Conservation (phyloP, 257 asterid genomes). For the Petunia secreta region DNA sequence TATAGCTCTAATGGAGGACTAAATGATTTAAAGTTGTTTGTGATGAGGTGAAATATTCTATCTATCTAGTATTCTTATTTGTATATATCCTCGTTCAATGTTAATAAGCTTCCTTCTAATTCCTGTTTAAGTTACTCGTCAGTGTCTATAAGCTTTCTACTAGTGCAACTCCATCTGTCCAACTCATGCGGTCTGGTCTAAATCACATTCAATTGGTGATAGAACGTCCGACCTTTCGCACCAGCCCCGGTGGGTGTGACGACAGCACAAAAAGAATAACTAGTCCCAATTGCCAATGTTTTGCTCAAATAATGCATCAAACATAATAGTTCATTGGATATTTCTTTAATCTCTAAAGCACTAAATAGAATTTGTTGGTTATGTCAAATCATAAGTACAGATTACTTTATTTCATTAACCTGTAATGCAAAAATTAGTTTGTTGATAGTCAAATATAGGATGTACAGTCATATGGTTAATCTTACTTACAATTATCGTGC, state of each 20-base stretch:
- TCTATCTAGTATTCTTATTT: neutral
- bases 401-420: neutral
- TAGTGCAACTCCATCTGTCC: neutral
- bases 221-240: neutral
- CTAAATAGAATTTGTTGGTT: neutral
- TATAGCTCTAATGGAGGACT: neutral
- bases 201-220: neutral
- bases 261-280: neutral
- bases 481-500: neutral
- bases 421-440: neutral
- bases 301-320: neutral
- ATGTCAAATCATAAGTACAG: neutral
- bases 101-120: neutral
- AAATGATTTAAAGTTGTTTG: neutral
- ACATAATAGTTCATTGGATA: neutral
- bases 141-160: neutral
- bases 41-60: neutral
- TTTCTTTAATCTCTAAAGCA: neutral
- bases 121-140: neutral
- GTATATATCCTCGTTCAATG: neutral
- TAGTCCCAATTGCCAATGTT: neutral
- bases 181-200: conserved; percentile 1
- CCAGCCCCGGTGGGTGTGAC: neutral
- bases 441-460: neutral
- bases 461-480: neutral